A percentile compares a stretch with the other conserved stretches of the same genome.
Evolutionary conservation across 345 rosid species (phyloP).

Genomic region (Eucalyptus polybractea): DNA sequence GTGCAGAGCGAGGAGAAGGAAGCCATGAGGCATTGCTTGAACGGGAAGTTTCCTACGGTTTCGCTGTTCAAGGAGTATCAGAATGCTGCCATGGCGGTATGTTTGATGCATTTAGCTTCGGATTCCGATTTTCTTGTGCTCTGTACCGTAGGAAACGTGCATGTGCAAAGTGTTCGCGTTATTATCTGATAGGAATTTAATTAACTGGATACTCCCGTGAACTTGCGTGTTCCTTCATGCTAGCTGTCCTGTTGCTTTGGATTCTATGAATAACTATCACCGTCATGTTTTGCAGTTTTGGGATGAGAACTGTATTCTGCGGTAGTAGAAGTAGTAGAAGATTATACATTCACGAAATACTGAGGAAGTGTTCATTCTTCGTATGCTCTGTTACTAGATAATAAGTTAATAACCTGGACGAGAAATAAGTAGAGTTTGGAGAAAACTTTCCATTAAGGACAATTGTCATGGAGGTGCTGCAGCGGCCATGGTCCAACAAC

Average conservation of each 20-base stretch:
- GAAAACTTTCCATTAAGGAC: not conserved
- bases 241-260: not conserved
- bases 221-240: not conserved
- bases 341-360: not conserved
- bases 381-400: not conserved
- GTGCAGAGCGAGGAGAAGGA: constrained; percentile 28
- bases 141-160: not conserved
- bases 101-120: not conserved
- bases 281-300: not conserved
- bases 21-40: constrained; percentile 55
- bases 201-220: not conserved
- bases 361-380: not conserved
- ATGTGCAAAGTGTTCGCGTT: not conserved
- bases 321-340: not conserved
- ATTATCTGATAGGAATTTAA: not conserved
- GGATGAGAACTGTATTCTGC: not conserved
- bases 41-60: constrained; percentile 76
- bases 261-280: not conserved
- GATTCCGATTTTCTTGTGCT: not conserved
- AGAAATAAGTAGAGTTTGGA: not conserved
- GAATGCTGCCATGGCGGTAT: constrained; percentile 89
- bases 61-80: constrained; percentile 82
- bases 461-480: not conserved
- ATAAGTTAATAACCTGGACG: not conserved
- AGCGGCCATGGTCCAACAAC: not conserved